Evolutionary conservation across 768 basidiomycete genomes (phyloP), one percentile per base, ranked within the genome.

Genomic region (Psilocybe cubensis): DNA sequence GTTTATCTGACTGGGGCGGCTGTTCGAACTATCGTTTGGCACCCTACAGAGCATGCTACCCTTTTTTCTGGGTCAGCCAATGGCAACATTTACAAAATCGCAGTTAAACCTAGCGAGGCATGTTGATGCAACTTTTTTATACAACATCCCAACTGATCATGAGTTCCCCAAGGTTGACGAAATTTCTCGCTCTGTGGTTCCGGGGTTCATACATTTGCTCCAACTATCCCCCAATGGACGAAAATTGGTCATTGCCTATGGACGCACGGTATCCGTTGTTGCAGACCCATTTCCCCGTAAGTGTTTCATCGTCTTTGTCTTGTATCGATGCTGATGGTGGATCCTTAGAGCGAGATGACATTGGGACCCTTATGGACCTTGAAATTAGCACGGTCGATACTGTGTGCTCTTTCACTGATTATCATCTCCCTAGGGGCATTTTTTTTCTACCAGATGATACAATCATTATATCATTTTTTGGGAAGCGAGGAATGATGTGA

Each of bases 11-110:
- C 42, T 5, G 56, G 47, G 14, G 56, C 31, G 17, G 42, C 43
- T 4, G 35, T 57, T 2, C 48, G 56, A 8, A 27, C 56, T 6
- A 25, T 50, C 2, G 48, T 44, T 4, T 57, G 56, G 56, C 56
- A 57, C 23, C 56, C 56, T 7, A 14, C n/a, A 25, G 9, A 46
- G 25, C 20, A 29, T 2, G 23, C 14, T 7, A 57, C 49, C 2
- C 9, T 57, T 27, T 40, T 50, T 10, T 25, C 38, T 3, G 56
- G 48, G 12, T 50, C 48, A 9, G 28, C 41, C 28, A 50, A 51
- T n/a, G 56, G 56, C 2, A 2, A 23, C 21, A 5, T 57, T 3
- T 27, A 51, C 29, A 40, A 51, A 23, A 51, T 57, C 7, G 45
- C 56, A 7, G 11, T 51, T 0, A 20, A 31, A 14, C 11, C n/a